Percentiles rank a stretch among this genome's conserved stretches.
These are phyloP conservation scores for Tolypocladium capitatum DNA, from an alignment of 2,329 filamentous ascomycete genomes.

Conservation along the genomic window DNA sequence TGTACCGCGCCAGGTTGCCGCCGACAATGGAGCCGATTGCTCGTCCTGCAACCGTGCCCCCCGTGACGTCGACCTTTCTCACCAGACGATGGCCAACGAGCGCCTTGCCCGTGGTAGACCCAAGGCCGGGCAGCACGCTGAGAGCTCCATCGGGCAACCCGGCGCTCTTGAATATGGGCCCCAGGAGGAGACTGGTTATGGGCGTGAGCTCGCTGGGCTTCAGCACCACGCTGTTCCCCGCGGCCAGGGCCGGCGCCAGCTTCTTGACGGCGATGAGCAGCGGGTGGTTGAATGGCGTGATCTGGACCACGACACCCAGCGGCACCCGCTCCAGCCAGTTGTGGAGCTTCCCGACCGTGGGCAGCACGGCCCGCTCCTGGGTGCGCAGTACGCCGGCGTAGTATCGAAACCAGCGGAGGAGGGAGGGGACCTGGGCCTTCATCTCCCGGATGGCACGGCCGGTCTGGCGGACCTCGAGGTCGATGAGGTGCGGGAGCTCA, in stretches of 20 bases:
- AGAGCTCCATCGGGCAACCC: constrained; percentile 60
- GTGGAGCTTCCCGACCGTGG: constrained; percentile 47
- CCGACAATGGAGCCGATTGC: constrained; percentile 54
- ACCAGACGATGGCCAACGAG: constrained; percentile 38
- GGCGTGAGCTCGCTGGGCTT: constrained; percentile 53
- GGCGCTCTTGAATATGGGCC: constrained; percentile 47
- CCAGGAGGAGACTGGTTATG: constrained; percentile 45
- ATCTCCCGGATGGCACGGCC: constrained; percentile 58
- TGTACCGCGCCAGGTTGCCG: constrained; percentile 55
- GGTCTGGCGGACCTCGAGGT: constrained; percentile 53
- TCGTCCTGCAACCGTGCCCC: constrained; percentile 57
- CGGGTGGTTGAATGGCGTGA: constrained; percentile 47
- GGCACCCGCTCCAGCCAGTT: constrained; percentile 42
- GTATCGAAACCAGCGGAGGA: constrained; percentile 60
- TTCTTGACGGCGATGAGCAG: constrained; percentile 47
- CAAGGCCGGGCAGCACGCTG: constrained; percentile 45
- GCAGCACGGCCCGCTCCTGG: constrained; percentile 52
- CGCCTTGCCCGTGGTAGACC: constrained; percentile 35
- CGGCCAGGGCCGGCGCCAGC: constrained; percentile 44
- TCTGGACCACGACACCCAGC: constrained; percentile 42
- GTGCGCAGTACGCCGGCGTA: constrained; percentile 55
- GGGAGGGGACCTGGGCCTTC: constrained; percentile 51
- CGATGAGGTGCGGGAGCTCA: constrained; percentile 42
- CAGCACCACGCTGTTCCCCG: constrained; percentile 45
- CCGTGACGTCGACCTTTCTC: constrained; percentile 62